These are phyloP conservation scores for Schizothecium vesticola DNA, from an alignment of 495 filamentous ascomycete genomes.

Conservation along the genomic window DNA sequence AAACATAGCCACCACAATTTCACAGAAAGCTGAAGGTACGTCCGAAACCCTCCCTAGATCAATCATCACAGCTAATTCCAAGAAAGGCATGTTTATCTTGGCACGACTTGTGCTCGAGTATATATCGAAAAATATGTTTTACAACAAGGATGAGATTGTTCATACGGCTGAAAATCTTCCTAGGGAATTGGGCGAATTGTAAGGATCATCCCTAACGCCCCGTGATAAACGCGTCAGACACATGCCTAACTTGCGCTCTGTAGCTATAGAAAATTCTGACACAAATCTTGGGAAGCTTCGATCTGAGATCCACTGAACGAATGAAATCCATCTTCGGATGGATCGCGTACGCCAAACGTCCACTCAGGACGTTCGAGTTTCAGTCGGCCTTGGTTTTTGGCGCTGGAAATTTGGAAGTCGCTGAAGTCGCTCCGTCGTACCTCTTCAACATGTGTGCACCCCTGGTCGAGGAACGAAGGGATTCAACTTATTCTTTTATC, in stretches of 20 bases:
- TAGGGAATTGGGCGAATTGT: not conserved
- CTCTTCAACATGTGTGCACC: not conserved
- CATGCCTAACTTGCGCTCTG: too few relatives aligned
- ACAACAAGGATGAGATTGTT: conserved; percentile 19
- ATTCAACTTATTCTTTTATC: not conserved
- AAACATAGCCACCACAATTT: too few relatives aligned
- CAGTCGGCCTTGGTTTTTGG: not conserved
- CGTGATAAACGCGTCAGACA: too few relatives aligned
- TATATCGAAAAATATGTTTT: conserved; percentile 27
- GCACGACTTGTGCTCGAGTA: conserved; percentile 32
- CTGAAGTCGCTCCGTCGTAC: not conserved
- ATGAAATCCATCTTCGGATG: not conserved
- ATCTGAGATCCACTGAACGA: not conserved
- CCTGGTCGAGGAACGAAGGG: not conserved
- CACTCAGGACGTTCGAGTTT: not conserved
- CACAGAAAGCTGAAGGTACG: too few relatives aligned
- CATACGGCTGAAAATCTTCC: conserved; percentile 17
- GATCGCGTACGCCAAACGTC: conserved; percentile 1
- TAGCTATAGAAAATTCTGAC: not conserved
- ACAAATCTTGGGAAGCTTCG: not conserved
- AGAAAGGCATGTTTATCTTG: conserved; percentile 32
- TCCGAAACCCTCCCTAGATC: too few relatives aligned
- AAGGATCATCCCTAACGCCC: too few relatives aligned
- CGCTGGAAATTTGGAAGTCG: not conserved
- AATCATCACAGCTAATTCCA: not conserved